Evolutionary conservation across 1,139 yeast species (phyloP).

Genomic region (Taphrina confusa): DNA sequence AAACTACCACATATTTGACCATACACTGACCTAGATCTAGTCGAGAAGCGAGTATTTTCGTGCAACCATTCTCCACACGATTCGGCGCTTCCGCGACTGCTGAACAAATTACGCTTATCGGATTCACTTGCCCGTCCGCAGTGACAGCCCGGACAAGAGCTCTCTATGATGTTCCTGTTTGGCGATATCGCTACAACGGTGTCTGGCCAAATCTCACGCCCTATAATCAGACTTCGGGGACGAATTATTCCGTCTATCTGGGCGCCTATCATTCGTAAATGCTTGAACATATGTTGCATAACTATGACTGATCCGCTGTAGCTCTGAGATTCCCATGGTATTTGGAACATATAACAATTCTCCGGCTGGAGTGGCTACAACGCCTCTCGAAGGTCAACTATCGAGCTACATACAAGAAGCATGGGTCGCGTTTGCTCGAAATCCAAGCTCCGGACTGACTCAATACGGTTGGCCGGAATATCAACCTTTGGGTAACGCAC

Average conservation of each 20-base stretch:
- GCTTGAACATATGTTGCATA: neutral
- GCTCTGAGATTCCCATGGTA: slow-evolving; percentile 12
- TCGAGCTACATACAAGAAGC: slow-evolving; percentile 7
- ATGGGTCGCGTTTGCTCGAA: slow-evolving; percentile 21
- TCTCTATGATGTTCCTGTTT: neutral
- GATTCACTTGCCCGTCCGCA: slow-evolving; percentile 13
- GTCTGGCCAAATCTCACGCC: slow-evolving; percentile 2
- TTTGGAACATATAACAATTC: slow-evolving; percentile 11
- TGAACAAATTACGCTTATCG: slow-evolving; percentile 1
- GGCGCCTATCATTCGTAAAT: slow-evolving; percentile 4
- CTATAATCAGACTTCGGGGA: neutral
- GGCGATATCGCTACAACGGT: slow-evolving; percentile 12
- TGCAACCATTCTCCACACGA: no score
- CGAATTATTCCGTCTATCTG: neutral
- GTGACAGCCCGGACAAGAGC: slow-evolving; percentile 5
- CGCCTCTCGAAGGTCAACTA: slow-evolving; percentile 1
- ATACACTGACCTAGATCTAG: no score
- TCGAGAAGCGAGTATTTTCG: no score
- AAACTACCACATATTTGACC: no score
- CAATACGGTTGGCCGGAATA: slow-evolving; percentile 22
- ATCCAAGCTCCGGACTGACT: slow-evolving; percentile 9
- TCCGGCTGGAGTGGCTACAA: neutral
- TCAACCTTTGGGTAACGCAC: neutral
- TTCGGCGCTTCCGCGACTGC: neutral
- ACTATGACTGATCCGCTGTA: neutral